phyloP scores from a whole-genome alignment of 495 filamentous ascomycete species.

The Rostrohypoxylon terebratum region DNA sequence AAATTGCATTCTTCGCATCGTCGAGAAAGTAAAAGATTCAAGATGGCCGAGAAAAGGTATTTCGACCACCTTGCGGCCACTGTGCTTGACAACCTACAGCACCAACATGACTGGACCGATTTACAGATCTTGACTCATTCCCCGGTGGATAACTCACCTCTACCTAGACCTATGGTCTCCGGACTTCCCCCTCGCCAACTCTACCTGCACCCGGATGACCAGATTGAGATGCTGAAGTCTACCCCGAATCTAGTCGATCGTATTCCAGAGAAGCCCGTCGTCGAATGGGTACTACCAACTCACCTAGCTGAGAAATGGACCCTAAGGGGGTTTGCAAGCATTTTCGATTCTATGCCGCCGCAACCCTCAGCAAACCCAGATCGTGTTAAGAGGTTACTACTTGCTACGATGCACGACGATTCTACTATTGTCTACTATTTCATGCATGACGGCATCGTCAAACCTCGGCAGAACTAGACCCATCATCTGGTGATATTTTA shows the following conservation, averaged over 20 bases:
- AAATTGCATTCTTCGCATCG: not conserved
- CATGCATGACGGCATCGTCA: constrained; percentile 94
- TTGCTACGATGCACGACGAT: constrained; percentile 88
- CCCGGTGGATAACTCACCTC: constrained; percentile 47
- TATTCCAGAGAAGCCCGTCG: constrained; percentile 65
- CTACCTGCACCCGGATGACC: constrained; percentile 94
- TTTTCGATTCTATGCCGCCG: constrained; percentile 79
- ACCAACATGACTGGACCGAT: constrained; percentile 88
- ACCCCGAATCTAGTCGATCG: constrained; percentile 53
- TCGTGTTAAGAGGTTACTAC: constrained; percentile 75
- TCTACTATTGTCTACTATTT: constrained; percentile 96
- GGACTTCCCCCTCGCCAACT: constrained; percentile 88
- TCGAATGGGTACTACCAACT: constrained; percentile 89
- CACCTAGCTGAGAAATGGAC: constrained; percentile 87
- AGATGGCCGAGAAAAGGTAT: constrained; percentile 45
- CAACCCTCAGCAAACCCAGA: constrained; percentile 58
- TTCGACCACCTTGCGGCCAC: constrained; percentile 68
- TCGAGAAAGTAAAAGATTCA: constrained; percentile 1
- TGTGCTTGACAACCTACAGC: constrained; percentile 81
- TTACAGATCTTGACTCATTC: constrained; percentile 71
- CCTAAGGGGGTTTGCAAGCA: constrained; percentile 74
- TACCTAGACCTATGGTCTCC: constrained; percentile 77
- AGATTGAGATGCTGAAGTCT: constrained; percentile 78
- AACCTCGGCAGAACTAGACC: constrained; percentile 88
- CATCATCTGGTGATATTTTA: not conserved